phyloP scores from a whole-genome alignment of 148 eudicot species.

The Euryodendron excelsum region DNA sequence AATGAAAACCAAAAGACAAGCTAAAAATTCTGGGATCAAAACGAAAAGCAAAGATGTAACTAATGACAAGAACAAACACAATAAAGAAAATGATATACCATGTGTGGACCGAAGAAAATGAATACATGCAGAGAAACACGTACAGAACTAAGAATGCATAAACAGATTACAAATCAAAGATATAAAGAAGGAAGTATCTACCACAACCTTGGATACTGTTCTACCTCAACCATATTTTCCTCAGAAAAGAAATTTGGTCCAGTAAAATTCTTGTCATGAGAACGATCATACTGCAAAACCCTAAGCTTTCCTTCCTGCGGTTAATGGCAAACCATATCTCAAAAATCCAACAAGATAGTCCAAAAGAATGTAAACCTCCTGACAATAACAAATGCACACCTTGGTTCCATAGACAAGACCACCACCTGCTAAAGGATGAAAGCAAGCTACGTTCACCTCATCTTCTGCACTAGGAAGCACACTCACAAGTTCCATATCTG shows the following conservation, averaged over 20 bases:
- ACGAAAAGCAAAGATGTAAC: neutral
- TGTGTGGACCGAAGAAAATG: neutral
- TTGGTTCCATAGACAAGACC: conserved; percentile 38
- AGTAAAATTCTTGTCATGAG: neutral
- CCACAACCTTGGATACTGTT: conserved; percentile 13
- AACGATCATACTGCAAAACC: conserved; percentile 21
- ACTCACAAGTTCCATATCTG: conserved; percentile 32
- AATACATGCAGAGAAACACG: neutral
- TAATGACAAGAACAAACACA: neutral
- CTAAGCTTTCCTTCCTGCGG: conserved; percentile 36
- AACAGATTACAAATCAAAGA: neutral
- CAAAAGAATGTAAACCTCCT: neutral
- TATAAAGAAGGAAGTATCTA: neutral
- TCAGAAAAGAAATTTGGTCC: conserved; percentile 13
- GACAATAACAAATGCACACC: conserved; percentile 10
- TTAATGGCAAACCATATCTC: neutral
- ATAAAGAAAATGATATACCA: neutral
- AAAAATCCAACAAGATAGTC: conserved; percentile 1
- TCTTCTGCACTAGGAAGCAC: conserved; percentile 38
- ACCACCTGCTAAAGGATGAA: conserved; percentile 33
- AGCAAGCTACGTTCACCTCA: conserved; percentile 41
- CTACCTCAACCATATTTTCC: conserved; percentile 21
- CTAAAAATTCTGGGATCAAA: neutral
- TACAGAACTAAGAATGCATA: neutral
- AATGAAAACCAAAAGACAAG: neutral